phyloP scores from a whole-genome alignment of 75 land plant genomes.

The Pinus albicaulis region DNA sequence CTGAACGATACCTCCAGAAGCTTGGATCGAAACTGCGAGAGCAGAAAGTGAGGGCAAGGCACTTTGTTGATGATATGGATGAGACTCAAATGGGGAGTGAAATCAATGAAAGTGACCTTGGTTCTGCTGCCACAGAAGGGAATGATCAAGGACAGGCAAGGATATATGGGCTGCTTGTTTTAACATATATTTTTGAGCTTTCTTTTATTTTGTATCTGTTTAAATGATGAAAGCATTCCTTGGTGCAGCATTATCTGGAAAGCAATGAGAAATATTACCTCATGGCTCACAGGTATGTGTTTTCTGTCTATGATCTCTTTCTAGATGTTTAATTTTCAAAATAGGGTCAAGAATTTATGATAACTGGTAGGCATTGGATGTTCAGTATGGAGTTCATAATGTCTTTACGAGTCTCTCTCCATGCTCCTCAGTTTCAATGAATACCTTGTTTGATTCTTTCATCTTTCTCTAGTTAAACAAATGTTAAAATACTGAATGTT shows the following conservation, averaged over 20 bases:
- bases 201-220: not conserved
- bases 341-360: not conserved
- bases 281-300: constrained; percentile 86
- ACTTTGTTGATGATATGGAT: constrained; percentile 49
- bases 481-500: not conserved
- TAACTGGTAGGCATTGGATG: not conserved
- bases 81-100: constrained; percentile 24
- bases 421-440: not conserved
- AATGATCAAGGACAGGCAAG: constrained; percentile 76
- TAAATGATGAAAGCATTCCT: not conserved
- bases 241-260: constrained; percentile 91
- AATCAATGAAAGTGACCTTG: constrained; percentile 30
- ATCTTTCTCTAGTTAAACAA: not conserved
- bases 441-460: not conserved
- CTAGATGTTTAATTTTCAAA: not conserved
- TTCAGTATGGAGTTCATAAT: not conserved
- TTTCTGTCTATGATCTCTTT: not conserved
- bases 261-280: constrained; percentile 98
- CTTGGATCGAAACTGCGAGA: constrained; percentile 79
- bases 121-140: constrained; percentile 49
- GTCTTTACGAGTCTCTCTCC: not conserved
- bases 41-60: constrained; percentile 61
- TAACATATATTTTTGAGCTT: not conserved
- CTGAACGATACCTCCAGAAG: constrained; percentile 91
- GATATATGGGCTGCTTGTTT: not conserved